These are phyloP conservation scores for Phaeophleospora eucalypticola DNA, from an alignment of 2,329 filamentous ascomycete genomes.

Conservation along the genomic window DNA sequence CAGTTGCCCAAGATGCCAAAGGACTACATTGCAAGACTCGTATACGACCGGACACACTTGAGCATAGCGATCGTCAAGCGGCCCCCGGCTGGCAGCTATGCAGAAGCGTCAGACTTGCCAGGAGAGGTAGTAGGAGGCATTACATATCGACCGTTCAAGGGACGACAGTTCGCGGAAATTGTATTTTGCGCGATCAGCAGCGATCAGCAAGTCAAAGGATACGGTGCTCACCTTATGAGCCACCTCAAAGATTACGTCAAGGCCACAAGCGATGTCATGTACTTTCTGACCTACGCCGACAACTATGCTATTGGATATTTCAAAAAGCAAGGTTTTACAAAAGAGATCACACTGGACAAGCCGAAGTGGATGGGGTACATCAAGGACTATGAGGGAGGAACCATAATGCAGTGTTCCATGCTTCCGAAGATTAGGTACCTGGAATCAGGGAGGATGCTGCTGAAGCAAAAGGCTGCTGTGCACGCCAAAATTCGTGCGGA, in stretches of 20 bases:
- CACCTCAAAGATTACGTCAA: slow-evolving; percentile 98
- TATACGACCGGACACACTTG: slow-evolving; percentile 93
- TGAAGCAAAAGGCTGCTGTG: slow-evolving; percentile 95
- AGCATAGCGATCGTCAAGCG: slow-evolving; percentile 98
- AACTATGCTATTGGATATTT: slow-evolving; percentile 99
- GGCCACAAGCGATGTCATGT: slow-evolving; percentile 93
- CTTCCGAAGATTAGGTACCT: slow-evolving; percentile 91
- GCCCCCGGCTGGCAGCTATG: slow-evolving; percentile 53
- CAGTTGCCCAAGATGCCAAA: slow-evolving; percentile 99
- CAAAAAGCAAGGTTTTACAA: slow-evolving; percentile 98
- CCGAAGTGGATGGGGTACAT: slow-evolving; percentile 99
- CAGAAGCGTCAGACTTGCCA: slow-evolving; percentile 27
- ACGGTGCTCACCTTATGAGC: slow-evolving; percentile 95
- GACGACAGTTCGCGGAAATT: slow-evolving; percentile 91
- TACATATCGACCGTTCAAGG: slow-evolving; percentile 91
- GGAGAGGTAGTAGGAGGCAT: slow-evolving; percentile 65
- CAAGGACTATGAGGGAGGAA: slow-evolving; percentile 98
- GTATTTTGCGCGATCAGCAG: slow-evolving; percentile 98
- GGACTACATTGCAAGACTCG: slow-evolving; percentile 94
- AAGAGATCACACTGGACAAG: slow-evolving; percentile 89
- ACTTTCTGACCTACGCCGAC: slow-evolving; percentile 97
- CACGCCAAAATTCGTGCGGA: slow-evolving; percentile 92
- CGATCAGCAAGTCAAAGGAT: slow-evolving; percentile 97
- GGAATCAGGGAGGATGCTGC: slow-evolving; percentile 84
- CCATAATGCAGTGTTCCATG: slow-evolving; percentile 99